These are phyloP conservation scores for Candida anglica DNA, from an alignment of 805 yeast species.

Conservation along the genomic window DNA sequence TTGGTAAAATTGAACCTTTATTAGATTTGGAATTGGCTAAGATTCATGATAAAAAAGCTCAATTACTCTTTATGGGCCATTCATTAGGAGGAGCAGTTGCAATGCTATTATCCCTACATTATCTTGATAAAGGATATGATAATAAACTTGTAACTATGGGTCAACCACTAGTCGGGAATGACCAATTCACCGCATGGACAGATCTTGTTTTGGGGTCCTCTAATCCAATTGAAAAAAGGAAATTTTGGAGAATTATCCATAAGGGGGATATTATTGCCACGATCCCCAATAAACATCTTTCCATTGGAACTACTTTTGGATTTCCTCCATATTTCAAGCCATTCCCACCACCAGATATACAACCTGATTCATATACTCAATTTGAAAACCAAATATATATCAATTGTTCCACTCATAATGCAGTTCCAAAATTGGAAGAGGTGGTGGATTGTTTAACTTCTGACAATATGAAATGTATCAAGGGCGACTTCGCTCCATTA, in stretches of 20 bases:
- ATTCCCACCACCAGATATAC: constrained; percentile 1
- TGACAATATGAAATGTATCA: constrained; percentile 24
- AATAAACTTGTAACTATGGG: constrained; percentile 39
- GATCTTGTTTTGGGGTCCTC: constrained; percentile 29
- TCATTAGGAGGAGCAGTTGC: constrained; percentile 43
- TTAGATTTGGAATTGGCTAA: constrained; percentile 14
- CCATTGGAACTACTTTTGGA: background rate
- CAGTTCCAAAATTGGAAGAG: constrained; percentile 19
- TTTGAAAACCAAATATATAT: constrained; percentile 36
- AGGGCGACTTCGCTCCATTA: constrained; percentile 19
- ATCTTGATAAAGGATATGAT: constrained; percentile 28
- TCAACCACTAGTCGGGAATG: constrained; percentile 41
- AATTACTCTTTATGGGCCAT: constrained; percentile 24
- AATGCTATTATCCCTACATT: constrained; percentile 31
- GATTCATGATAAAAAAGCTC: constrained; percentile 17
- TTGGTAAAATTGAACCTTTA: constrained; percentile 18
- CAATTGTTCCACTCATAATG: constrained; percentile 22
- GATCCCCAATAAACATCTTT: constrained; percentile 20
- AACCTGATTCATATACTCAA: constrained; percentile 18
- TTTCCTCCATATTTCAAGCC: constrained; percentile 9
- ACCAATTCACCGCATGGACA: constrained; percentile 31
- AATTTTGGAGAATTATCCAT: constrained; percentile 22
- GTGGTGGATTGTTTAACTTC: constrained; percentile 32
- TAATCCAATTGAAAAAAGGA: constrained; percentile 11
- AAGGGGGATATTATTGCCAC: constrained; percentile 21